phyloP scores from a whole-genome alignment of 1,284 basidiomycete genomes.

The Meira nashicola region DNA sequence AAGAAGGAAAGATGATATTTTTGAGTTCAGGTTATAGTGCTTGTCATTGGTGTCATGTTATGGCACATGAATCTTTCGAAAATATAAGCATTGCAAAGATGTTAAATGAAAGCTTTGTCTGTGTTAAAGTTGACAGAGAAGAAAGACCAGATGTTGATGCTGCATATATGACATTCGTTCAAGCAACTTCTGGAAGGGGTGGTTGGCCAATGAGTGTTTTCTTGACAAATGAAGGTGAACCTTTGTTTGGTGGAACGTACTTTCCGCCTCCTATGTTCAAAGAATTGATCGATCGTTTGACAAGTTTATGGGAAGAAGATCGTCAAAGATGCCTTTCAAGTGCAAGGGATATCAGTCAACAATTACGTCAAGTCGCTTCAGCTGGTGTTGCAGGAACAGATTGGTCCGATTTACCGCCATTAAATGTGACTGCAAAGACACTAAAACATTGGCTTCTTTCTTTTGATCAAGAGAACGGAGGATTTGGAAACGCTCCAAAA shows the following conservation, averaged over 20 bases:
- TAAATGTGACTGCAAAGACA: slow-evolving; percentile 16
- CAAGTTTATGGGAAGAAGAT: slow-evolving; percentile 23
- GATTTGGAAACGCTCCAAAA: slow-evolving; percentile 54
- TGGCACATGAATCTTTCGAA: slow-evolving; percentile 56
- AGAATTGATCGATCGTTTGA: slow-evolving; percentile 37
- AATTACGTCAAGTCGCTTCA: slow-evolving; percentile 6
- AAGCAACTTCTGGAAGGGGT: slow-evolving; percentile 56
- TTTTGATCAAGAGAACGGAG: slow-evolving; percentile 22
- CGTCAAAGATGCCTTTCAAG: slow-evolving; percentile 8
- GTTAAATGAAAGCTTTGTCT: slow-evolving; percentile 57
- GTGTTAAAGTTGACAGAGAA: slow-evolving; percentile 58
- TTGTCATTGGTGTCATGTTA: slow-evolving; percentile 53
- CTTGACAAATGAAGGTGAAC: slow-evolving; percentile 46
- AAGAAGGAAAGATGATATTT: slow-evolving; percentile 56
- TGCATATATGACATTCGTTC: slow-evolving; percentile 58
- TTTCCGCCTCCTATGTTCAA: slow-evolving; percentile 52
- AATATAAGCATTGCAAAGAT: slow-evolving; percentile 55
- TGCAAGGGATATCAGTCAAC: slow-evolving; percentile 6
- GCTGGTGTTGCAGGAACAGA: slow-evolving; percentile 21
- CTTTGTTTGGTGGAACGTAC: slow-evolving; percentile 58
- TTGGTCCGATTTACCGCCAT: slow-evolving; percentile 32
- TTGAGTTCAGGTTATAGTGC: slow-evolving; percentile 57
- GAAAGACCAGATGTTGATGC: slow-evolving; percentile 58
- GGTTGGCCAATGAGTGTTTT: slow-evolving; percentile 57
- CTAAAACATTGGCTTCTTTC: slow-evolving; percentile 24